Base-by-base conservation (phyloP, 2,329 filamentous ascomycete species). In the Metarhizium guizhouense region DNA sequence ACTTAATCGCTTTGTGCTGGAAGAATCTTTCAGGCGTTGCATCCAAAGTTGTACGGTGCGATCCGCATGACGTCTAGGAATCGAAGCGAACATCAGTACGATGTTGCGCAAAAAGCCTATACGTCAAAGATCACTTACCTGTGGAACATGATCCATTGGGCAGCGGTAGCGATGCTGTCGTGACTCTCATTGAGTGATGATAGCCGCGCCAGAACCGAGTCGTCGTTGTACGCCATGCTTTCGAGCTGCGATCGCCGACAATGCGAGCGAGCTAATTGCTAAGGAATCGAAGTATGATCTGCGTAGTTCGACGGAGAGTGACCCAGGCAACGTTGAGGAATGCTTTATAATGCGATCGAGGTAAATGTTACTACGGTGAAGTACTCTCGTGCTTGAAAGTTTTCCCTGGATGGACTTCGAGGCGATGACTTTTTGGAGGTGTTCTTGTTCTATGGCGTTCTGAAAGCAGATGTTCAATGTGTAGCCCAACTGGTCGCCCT, bases 81-180 rank as follows among this genome's bases (percentile, higher is more conserved):
- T 42, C 25, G 20, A 38, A 43, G 3, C n/a, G 7, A n/a, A 52
- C 5, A 16, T 43, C 38, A 43, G 45, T 14, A 48, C 42, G 3
- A 30, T 30, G 45, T 29, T 30, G 45, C 45, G 13, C 45, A 20
- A 8, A 48, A 14, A 48, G 8, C 10, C 7, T 47, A 2, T 7
- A 48, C 20, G 45, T 29, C 25, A 8, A 14, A 14, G 30, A 3
- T 29, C 13, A 40, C 55, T 51, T 84, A 95, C 91, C 91, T 87
- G 74, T 99, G 93, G 70, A 99, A 99, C 87, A 99, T 95, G 59
- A 99, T 94, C 95, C 95, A 99, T 84, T 97, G 93, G 56, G 94
- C 91, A 59, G 95, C 92, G 40, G 90, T 93, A 58, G 95, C 83
- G 67, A 99, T 97, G 73, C 91, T 95, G 70, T 99, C 94, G 70